Evolutionary conservation across 768 basidiomycete species (phyloP), one percentile per base, ranked within the genome.

Genomic region (Mycena polygramma): DNA sequence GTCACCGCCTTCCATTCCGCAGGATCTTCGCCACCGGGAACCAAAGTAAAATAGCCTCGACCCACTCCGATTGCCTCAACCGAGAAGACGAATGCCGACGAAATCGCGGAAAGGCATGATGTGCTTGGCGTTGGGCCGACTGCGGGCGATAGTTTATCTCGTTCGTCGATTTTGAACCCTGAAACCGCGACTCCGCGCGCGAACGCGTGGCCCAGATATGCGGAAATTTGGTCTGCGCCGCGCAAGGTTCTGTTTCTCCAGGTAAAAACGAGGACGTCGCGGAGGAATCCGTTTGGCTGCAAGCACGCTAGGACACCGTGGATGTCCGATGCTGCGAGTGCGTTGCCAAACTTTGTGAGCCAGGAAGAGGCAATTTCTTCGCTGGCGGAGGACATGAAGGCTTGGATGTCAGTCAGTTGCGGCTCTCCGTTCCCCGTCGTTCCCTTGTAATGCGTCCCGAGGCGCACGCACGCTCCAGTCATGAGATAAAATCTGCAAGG

Each of bases 21-120:
- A 30, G 39, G 65, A 26, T 62, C 24, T 7, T 15, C 36, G 37
- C 15, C 43, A 1, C 39, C 41, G n/a, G 57, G 58, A 15, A 77
- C 66, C 15, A 87, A 76, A 14, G 79, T 79, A n/a, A 80, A 78
- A 41, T 80, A 79, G 3, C 82, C 85, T 45, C 75, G 76, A 4
- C 83, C 84, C 41, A 67, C 63, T 2, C 76, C 80, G 30, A 80
- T 62, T 4, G 81, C 41, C 41, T 43, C 41, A 13, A 59, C 84
- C 22, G 77, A 76, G 70, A 83, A 84, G 2, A 76, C 77, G 74
- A 86, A 85, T 8, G 79, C 82, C 22, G 77, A 75, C 7, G 81
- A 76, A 3, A 85, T 77, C 19, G 77, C 81, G 15, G 39, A 22
- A 65, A 49, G 17, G 37, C 20, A 57, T 35, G 55, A 57, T 22